Base-by-base conservation (phyloP, 768 basidiomycete species). In the Rhodotorula graminis region DNA sequence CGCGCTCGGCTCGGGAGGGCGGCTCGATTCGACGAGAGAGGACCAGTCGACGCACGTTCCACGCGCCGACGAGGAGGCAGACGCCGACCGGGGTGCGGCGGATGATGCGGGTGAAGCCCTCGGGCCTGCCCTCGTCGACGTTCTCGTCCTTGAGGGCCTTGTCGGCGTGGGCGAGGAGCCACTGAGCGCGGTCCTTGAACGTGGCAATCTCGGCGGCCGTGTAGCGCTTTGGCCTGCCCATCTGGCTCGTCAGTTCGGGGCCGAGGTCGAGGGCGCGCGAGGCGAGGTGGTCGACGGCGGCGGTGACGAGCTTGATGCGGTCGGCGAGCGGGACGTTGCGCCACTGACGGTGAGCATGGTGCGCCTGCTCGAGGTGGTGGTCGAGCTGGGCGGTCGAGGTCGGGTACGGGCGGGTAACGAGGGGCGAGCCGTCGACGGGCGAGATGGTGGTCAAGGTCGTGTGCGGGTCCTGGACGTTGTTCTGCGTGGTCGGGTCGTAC, bases 191-290 rank as follows among this genome's bases (percentile, higher is more conserved):
- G 61, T 90, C 90, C 37, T 95, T 79, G 56, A 90, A 87, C 0
- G 93, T 92, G 40, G 85, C 84, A 52, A 95, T 84, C 81, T 98
- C 95, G 14, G 91, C 91, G 21, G 87, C 82, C 50, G 84, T 84
- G 80, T 93, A 92, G 0, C 87, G 85, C 61, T 92, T 84, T 1
- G 95, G 95, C 58, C 93, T 84, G 50, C 95, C 95, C 90, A 99
- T 97, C 82, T 96, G 91, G 64, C 88, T 76, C 1, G 92, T 88
- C 64, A 97, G 83, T 77, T 97, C 93, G 46, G 85, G 78, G 0
- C 88, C 87, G 23, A 92, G 85, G 44, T 90, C 86, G 27, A 89
- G 86, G 15, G 81, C 81, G 72, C 83, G 81, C 65, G 82, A 84
- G 77, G 83, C 81, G 79, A 87, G 86, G 78, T 85, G 86, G 52